Evolutionary conservation across 768 basidiomycete genomes (phyloP), one percentile per base, ranked within the genome.

Genomic region (Lyophyllum shimeji): DNA sequence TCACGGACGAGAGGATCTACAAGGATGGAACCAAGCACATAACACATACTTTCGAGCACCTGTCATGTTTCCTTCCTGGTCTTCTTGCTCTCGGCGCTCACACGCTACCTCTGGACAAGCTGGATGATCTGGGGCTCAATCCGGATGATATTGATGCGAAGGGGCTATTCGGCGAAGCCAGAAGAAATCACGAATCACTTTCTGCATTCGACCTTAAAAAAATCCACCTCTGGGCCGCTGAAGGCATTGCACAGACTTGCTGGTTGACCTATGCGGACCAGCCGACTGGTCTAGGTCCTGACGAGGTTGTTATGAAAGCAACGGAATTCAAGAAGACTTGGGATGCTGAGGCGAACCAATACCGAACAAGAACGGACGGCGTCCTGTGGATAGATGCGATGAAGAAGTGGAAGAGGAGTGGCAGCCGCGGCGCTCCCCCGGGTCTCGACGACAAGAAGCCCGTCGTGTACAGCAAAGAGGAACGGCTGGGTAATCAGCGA

Each of bases 31-130:
- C 60, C 9, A 71, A 67, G 24, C 57, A 62, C 15, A 75, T 80
- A 21, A 73, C 77, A 9, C 82, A 86, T 60, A 63, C 66, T 20
- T 82, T 90, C 52, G 89, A 91, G 58, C 89, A 92, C 63, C 71
- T 92, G 24, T 83, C 89, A 11, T 90, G 89, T 69, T 92, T 90
- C 73, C 76, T 89, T 46, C 88, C 89, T 0, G 89, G 90, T 15
- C 71, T 90, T 15, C 74, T 92, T 47, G 87, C 89, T 4, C 76
- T 92, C 2, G 89, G 90, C 23, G 86, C 72, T 4, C 79, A 86
- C 58, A 79, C 79, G 11, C 77, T 90, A 47, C 82, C 82, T 23
- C 71, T 86, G 49, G 76, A 84, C 53, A 69, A 82, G 50, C 76
- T 86, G 2, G 69, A 74, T 23, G 65, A 72, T 0, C 60, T 81